Evolutionary conservation across 345 rosid species (phyloP).

Genomic region (Mangifera indica): DNA sequence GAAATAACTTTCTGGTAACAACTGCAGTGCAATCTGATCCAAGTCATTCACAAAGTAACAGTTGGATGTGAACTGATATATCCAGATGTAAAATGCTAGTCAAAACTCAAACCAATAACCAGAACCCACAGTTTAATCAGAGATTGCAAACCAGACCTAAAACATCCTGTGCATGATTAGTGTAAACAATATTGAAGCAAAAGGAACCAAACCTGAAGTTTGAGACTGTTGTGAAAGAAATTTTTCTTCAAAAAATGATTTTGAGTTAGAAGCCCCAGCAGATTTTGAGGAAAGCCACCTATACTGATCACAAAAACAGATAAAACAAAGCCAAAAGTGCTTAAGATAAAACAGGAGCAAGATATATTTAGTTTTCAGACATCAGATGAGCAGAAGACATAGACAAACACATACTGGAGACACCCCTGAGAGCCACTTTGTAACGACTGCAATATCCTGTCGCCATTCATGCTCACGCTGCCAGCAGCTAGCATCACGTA

Average conservation of each 20-base stretch:
- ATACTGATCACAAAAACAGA: slow-evolving; percentile 64
- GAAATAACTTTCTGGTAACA: background rate
- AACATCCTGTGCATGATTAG: background rate
- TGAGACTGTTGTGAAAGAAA: slow-evolving; percentile 90
- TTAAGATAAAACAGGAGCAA: slow-evolving; percentile 16
- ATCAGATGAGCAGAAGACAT: slow-evolving; percentile 15
- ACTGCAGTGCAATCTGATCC: background rate
- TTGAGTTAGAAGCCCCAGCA: slow-evolving; percentile 49
- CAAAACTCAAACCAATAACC: background rate
- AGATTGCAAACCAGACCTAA: background rate
- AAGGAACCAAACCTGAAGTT: slow-evolving; percentile 72
- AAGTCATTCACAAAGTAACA: background rate
- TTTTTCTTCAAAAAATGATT: slow-evolving; percentile 92
- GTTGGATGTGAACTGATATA: background rate
- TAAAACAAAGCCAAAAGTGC: slow-evolving; percentile 22
- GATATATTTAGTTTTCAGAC: background rate
- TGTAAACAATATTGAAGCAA: slow-evolving; percentile 7
- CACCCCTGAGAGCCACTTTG: slow-evolving; percentile 91
- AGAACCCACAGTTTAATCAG: background rate
- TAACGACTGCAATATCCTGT: slow-evolving; percentile 95
- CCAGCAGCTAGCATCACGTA: slow-evolving; percentile 93
- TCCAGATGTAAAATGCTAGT: background rate
- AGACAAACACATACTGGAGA: slow-evolving; percentile 69
- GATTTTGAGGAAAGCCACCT: slow-evolving; percentile 99
- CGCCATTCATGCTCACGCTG: slow-evolving; percentile 98